These are phyloP conservation scores for Lentinula edodes DNA, from an alignment of 768 basidiomycete species.

Conservation along the genomic window DNA sequence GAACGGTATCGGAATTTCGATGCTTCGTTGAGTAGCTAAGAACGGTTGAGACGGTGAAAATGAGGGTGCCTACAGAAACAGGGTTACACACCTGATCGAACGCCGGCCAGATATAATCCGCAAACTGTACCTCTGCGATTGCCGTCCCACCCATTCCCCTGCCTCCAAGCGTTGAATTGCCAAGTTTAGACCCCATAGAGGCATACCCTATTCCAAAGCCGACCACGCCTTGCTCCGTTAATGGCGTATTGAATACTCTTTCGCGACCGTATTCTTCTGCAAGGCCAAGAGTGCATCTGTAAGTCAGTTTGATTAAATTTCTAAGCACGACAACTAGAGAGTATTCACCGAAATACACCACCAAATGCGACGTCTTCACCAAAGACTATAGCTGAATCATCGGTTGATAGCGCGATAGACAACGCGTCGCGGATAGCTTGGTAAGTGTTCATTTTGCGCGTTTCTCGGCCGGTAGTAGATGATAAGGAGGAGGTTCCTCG, in stretches of 20 bases:
- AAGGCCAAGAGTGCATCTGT: slow-evolving; percentile 45
- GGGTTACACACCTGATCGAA: slow-evolving; percentile 71
- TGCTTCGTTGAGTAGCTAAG: slow-evolving; percentile 79
- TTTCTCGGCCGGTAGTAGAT: slow-evolving; percentile 66
- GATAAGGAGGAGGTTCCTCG: not conserved
- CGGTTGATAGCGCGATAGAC: slow-evolving; percentile 79
- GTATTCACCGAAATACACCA: slow-evolving; percentile 91
- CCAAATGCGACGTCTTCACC: slow-evolving; percentile 92
- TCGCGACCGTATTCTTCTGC: slow-evolving; percentile 94
- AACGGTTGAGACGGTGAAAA: not conserved
- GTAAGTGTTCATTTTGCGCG: slow-evolving; percentile 93
- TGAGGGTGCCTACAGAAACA: not conserved
- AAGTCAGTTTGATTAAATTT: slow-evolving; percentile 11
- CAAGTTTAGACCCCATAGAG: slow-evolving; percentile 55
- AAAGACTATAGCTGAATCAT: slow-evolving; percentile 85
- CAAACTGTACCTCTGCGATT: slow-evolving; percentile 90
- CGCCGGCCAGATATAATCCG: slow-evolving; percentile 89
- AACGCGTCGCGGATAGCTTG: slow-evolving; percentile 91
- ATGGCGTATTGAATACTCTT: slow-evolving; percentile 91
- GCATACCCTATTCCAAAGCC: slow-evolving; percentile 93
- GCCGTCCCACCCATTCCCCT: slow-evolving; percentile 34
- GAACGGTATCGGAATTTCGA: slow-evolving; percentile 91
- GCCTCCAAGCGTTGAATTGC: not conserved
- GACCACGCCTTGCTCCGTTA: slow-evolving; percentile 91
- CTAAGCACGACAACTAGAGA: slow-evolving; percentile 23